phyloP scores from a whole-genome alignment of 2,329 filamentous ascomycete genomes.

The Botrytis galanthina region DNA sequence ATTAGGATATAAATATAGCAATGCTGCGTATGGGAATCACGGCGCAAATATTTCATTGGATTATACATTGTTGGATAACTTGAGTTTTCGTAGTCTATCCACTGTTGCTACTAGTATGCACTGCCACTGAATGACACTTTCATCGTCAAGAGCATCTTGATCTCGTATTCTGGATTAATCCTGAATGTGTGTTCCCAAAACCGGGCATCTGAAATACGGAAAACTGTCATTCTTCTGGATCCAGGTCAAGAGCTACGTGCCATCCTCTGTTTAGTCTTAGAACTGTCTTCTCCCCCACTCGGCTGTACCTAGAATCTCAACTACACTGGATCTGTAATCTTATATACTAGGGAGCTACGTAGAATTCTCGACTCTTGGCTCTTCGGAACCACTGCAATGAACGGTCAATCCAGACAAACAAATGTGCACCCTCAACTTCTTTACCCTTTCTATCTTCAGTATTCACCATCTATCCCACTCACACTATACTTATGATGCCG shows the following conservation, averaged over 20 bases:
- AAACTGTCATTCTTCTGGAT: neutral
- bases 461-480: neutral
- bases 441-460: neutral
- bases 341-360: neutral
- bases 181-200: neutral
- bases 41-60: neutral
- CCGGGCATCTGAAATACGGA: neutral
- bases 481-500: rapidly evolving
- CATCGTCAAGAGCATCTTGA: neutral
- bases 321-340: neutral
- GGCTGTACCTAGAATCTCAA: neutral
- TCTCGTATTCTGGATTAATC: neutral
- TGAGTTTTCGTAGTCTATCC: neutral
- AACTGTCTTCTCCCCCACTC: neutral
- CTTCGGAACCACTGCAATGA: neutral
- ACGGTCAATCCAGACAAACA: neutral
- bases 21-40: neutral
- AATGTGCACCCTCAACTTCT: neutral
- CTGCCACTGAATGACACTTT: neutral
- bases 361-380: neutral
- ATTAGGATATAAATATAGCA: neutral
- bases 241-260: neutral
- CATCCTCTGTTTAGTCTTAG: neutral
- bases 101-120: neutral
- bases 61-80: neutral